A percentile compares a stretch with the other conserved stretches of the same genome.
Conservation (phyloP, 257 asterid genomes). For the Schizonepeta tenuifolia region DNA sequence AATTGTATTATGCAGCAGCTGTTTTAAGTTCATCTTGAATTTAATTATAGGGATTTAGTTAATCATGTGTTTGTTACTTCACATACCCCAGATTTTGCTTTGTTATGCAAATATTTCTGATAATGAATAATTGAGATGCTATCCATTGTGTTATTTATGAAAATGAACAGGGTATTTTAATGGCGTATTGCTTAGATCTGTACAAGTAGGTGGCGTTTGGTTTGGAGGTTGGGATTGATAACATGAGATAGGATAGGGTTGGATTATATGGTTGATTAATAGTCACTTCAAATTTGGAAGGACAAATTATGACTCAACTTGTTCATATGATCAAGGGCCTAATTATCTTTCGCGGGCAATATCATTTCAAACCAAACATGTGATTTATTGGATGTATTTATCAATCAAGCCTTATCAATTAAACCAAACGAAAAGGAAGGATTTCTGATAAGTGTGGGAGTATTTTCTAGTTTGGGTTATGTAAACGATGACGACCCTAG, state of each 20-base stretch:
- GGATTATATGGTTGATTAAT: too few relatives aligned
- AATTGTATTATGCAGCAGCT: slow-evolving; percentile 2
- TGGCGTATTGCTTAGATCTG: slow-evolving; percentile 3
- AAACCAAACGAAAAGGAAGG: not conserved
- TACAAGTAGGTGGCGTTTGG: too few relatives aligned
- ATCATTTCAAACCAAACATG: too few relatives aligned
- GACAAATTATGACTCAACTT: too few relatives aligned
- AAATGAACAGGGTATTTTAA: not conserved
- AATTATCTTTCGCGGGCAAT: too few relatives aligned
- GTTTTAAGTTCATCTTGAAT: slow-evolving; percentile 22
- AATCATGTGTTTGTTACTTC: slow-evolving; percentile 8
- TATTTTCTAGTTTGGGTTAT: not conserved
- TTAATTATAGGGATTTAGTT: not conserved
- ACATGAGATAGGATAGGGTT: too few relatives aligned
- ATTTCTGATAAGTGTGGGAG: not conserved
- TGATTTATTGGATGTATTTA: too few relatives aligned
- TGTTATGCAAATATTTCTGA: not conserved
- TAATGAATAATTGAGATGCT: not conserved
- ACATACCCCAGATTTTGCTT: not conserved
- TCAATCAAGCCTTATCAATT: too few relatives aligned
- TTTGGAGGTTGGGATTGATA: too few relatives aligned
- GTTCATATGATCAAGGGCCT: too few relatives aligned
- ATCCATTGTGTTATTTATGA: not conserved
- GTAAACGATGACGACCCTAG: not conserved
- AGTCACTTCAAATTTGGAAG: too few relatives aligned